phyloP scores from a whole-genome alignment of 345 rosid species.

The Pistacia vera region DNA sequence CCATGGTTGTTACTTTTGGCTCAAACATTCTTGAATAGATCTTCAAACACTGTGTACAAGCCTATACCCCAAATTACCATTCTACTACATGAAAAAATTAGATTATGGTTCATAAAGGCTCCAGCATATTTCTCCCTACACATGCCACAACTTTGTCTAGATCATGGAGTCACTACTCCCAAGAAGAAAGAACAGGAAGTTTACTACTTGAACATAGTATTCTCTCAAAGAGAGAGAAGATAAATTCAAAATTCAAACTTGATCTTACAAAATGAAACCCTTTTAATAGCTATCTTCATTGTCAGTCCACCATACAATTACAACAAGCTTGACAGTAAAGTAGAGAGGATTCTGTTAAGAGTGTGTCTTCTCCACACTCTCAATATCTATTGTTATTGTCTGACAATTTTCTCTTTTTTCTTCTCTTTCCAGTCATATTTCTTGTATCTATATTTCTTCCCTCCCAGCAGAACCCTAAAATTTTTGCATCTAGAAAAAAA shows the following conservation, averaged over 20 bases:
- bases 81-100: neutral
- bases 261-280: too few relatives aligned
- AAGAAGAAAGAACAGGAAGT: neutral
- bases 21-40: neutral
- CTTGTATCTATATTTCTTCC: too few relatives aligned
- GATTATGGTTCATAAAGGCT: neutral
- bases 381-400: too few relatives aligned
- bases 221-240: neutral
- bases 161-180: neutral
- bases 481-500: too few relatives aligned
- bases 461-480: too few relatives aligned
- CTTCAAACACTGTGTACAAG: neutral
- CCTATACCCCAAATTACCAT: neutral
- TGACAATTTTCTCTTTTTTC: too few relatives aligned
- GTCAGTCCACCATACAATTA: too few relatives aligned
- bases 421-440: too few relatives aligned
- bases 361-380: too few relatives aligned
- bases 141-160: neutral
- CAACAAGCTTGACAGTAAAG: too few relatives aligned
- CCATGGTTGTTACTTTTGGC: neutral
- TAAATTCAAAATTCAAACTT: neutral
- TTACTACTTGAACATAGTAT: neutral
- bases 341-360: too few relatives aligned
- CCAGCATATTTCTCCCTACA: neutral
- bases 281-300: too few relatives aligned